phyloP scores from a whole-genome alignment of 2,329 filamentous ascomycete genomes.

The Ophidiomyces ophidiicola region DNA sequence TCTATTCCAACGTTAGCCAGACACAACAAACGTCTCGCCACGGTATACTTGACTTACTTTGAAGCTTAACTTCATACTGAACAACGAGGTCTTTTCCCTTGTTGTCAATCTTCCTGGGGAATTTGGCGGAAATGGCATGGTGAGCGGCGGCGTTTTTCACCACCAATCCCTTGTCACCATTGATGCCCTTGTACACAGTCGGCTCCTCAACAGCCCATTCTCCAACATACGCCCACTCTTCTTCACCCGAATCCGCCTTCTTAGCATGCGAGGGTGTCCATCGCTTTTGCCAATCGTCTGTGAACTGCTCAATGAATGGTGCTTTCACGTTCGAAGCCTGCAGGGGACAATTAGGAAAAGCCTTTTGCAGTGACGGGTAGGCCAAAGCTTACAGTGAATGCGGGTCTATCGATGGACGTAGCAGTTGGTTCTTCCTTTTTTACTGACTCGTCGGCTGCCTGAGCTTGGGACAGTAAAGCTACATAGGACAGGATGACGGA shows the following conservation, averaged over 20 bases:
- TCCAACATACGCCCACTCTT: slow-evolving; percentile 95
- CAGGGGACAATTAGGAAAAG: slow-evolving; percentile 14
- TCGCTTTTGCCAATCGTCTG: slow-evolving; percentile 82
- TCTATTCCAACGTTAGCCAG: slow-evolving; percentile 41
- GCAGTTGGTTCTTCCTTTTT: slow-evolving; percentile 43
- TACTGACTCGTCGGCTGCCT: slow-evolving; percentile 57
- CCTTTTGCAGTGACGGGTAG: slow-evolving; percentile 8
- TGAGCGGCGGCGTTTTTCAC: slow-evolving; percentile 97
- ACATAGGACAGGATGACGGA: slow-evolving; percentile 58
- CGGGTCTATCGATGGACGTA: slow-evolving; percentile 55
- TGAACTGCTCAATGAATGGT: slow-evolving; percentile 97
- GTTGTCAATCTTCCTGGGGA: slow-evolving; percentile 91
- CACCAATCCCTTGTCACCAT: slow-evolving; percentile 91
- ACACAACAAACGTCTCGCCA: not conserved
- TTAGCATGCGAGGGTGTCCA: slow-evolving; percentile 96
- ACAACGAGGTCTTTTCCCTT: slow-evolving; percentile 95
- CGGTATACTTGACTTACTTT: slow-evolving; percentile 55
- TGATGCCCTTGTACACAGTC: slow-evolving; percentile 74
- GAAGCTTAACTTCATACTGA: slow-evolving; percentile 98
- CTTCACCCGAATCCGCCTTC: slow-evolving; percentile 74
- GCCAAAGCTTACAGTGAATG: slow-evolving; percentile 64
- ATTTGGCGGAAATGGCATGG: slow-evolving; percentile 98
- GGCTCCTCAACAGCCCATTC: slow-evolving; percentile 97
- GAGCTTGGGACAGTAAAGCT: slow-evolving; percentile 52
- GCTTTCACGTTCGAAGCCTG: slow-evolving; percentile 82